These are phyloP conservation scores for Arthrobotrys entomopaga DNA, from an alignment of 2,329 filamentous ascomycete genomes.

Conservation along the genomic window DNA sequence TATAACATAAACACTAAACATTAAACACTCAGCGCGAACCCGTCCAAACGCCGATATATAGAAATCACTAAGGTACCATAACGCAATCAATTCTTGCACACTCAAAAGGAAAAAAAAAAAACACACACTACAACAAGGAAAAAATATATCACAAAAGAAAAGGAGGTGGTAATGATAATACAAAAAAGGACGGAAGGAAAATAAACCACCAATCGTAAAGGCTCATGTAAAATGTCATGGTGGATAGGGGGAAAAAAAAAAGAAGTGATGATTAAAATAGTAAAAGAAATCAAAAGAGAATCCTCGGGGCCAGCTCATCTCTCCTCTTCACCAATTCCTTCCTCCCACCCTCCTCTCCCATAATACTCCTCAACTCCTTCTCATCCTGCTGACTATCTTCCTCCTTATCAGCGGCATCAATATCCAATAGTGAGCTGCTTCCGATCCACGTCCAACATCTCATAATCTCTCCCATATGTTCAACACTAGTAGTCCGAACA, in stretches of 20 bases:
- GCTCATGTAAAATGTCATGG: background rate
- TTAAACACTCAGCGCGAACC: slow-evolving; percentile 16
- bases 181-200: slow-evolving; percentile 1
- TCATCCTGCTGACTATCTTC: slow-evolving; percentile 41
- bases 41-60: slow-evolving; percentile 15
- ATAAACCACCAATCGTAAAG: slow-evolving; percentile 1
- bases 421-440: slow-evolving; percentile 62
- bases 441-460: slow-evolving; percentile 77
- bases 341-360: slow-evolving; percentile 29
- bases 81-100: too few relatives aligned
- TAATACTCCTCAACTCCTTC: slow-evolving; percentile 40
- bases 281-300: slow-evolving; percentile 35
- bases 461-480: slow-evolving; percentile 71
- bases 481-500: slow-evolving; percentile 78
- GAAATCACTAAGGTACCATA: background rate
- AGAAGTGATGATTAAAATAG: background rate
- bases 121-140: background rate
- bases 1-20: slow-evolving; percentile 1
- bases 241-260: background rate
- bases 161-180: background rate
- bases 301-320: slow-evolving; percentile 59
- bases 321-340: slow-evolving; percentile 60
- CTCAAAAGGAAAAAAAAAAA: background rate
- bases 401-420: slow-evolving; percentile 23
- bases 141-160: slow-evolving; percentile 8